Conservation (phyloP, 306 rosid species). For the Ceratonia siliqua region DNA sequence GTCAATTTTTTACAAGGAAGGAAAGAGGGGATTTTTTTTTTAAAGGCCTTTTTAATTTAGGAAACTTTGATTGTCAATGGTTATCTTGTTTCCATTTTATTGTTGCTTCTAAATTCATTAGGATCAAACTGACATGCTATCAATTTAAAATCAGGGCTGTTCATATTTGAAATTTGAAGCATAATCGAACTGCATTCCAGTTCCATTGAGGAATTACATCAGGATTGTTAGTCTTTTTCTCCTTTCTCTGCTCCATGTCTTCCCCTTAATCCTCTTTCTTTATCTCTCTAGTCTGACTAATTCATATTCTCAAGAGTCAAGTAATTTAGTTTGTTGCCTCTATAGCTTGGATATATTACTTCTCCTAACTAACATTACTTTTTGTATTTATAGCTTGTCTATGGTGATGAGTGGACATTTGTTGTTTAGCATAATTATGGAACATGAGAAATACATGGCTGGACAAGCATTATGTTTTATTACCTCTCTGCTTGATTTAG, state of each 20-base stretch:
- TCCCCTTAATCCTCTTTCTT: neutral
- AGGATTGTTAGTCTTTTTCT: neutral
- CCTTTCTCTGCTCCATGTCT: neutral
- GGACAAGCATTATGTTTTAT: neutral
- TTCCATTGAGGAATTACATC: slow-evolving; percentile 1
- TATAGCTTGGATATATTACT: neutral
- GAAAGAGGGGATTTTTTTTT: neutral
- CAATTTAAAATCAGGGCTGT: slow-evolving; percentile 10
- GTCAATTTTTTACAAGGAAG: slow-evolving; percentile 5
- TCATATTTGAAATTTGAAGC: slow-evolving; percentile 20
- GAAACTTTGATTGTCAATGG: slow-evolving; percentile 20
- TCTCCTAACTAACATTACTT: neutral
- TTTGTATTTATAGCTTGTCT: neutral
- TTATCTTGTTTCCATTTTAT: slow-evolving; percentile 18
- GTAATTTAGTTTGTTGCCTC: neutral
- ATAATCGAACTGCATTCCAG: neutral
- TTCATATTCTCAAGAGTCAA: neutral
- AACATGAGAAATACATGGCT: neutral
- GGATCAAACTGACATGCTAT: neutral
- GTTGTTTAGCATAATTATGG: neutral
- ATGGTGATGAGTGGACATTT: neutral
- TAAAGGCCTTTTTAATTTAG: neutral
- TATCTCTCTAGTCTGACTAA: neutral
- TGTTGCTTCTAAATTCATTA: neutral
- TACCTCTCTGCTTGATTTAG: neutral